These are phyloP conservation scores for Zygosaccharomyces bailii DNA, from an alignment of 805 yeast genomes.

Conservation along the genomic window DNA sequence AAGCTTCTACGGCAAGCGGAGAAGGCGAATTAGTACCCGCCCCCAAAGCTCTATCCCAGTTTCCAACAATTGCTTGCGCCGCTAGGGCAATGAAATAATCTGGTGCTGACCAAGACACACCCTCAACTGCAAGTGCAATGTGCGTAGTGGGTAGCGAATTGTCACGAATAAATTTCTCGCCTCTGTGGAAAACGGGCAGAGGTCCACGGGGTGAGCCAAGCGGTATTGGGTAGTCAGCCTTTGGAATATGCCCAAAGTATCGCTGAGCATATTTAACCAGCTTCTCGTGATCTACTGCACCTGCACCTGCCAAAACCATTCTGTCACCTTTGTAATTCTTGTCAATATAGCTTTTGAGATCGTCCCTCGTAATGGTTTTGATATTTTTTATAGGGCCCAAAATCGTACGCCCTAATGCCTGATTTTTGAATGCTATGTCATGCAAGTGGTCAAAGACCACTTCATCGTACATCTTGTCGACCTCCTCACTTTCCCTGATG, in stretches of 20 bases:
- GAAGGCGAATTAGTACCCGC: conserved; percentile 82
- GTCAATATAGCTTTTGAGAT: conserved; percentile 72
- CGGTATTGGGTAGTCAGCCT: conserved; percentile 53
- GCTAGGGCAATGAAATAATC: conserved; percentile 94
- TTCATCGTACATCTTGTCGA: conserved; percentile 97
- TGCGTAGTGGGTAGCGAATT: conserved; percentile 82
- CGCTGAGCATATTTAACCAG: conserved; percentile 72
- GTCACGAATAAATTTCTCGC: conserved; percentile 82
- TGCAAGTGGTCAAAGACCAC: conserved; percentile 96
- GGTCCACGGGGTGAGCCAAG: conserved; percentile 64
- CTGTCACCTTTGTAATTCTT: conserved; percentile 93
- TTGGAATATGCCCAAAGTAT: conserved; percentile 65
- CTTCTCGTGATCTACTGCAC: conserved; percentile 84
- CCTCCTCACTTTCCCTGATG: conserved; percentile 94
- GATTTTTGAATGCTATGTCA: conserved; percentile 83
- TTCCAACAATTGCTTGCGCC: conserved; percentile 94
- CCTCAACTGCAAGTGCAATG: conserved; percentile 93
- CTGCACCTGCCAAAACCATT: conserved; percentile 97
- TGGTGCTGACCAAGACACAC: conserved; percentile 95
- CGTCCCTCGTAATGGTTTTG: conserved; percentile 69
- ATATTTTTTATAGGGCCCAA: conserved; percentile 92
- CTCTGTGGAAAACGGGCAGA: conserved; percentile 76
- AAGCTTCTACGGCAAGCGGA: conserved; percentile 61
- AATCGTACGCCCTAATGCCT: conserved; percentile 94
- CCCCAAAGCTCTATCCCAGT: conserved; percentile 94